Conservation (phyloP, 2,329 filamentous ascomycete species). For the Purpureocillium takamizusanense region DNA sequence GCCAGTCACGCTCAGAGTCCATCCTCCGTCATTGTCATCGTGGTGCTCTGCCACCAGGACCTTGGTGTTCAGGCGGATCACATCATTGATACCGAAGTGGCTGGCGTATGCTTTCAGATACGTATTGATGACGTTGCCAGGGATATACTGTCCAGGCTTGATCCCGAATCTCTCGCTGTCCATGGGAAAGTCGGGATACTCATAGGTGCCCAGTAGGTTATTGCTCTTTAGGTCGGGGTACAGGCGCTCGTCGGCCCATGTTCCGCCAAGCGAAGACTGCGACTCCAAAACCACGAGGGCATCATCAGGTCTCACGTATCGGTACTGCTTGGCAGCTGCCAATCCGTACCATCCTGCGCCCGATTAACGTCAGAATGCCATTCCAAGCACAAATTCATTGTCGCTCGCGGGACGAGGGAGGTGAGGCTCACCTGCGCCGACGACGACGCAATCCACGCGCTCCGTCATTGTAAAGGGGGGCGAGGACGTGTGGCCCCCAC, state of each 20-base stretch:
- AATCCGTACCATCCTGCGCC: slow-evolving; percentile 39
- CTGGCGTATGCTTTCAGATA: slow-evolving; percentile 38
- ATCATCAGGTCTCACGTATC: slow-evolving; percentile 46
- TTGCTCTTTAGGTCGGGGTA: slow-evolving; percentile 66
- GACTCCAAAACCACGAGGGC: slow-evolving; percentile 50
- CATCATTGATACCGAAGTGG: slow-evolving; percentile 29
- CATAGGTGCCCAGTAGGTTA: slow-evolving; percentile 64
- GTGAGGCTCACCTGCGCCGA: slow-evolving; percentile 40
- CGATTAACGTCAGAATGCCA: neutral
- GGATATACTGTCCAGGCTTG: slow-evolving; percentile 34
- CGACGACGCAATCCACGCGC: slow-evolving; percentile 35
- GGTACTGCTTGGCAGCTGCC: slow-evolving; percentile 51
- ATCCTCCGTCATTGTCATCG: slow-evolving; percentile 26
- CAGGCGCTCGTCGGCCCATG: slow-evolving; percentile 58
- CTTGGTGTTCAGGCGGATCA: slow-evolving; percentile 29
- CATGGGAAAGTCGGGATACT: slow-evolving; percentile 70
- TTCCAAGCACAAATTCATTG: too few species aligned
- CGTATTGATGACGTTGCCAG: slow-evolving; percentile 33
- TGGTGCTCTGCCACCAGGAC: slow-evolving; percentile 34
- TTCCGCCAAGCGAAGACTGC: slow-evolving; percentile 51
- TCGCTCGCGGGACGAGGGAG: neutral
- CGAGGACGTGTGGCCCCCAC: too few species aligned
- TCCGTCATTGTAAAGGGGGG: slow-evolving; percentile 22
- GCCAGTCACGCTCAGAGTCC: slow-evolving; percentile 26
- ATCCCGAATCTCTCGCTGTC: slow-evolving; percentile 40